Percentiles rank a stretch among this genome's conserved stretches.
phyloP scores from a whole-genome alignment of 2,329 filamentous ascomycete genomes.

The Hypomyces perniciosus region DNA sequence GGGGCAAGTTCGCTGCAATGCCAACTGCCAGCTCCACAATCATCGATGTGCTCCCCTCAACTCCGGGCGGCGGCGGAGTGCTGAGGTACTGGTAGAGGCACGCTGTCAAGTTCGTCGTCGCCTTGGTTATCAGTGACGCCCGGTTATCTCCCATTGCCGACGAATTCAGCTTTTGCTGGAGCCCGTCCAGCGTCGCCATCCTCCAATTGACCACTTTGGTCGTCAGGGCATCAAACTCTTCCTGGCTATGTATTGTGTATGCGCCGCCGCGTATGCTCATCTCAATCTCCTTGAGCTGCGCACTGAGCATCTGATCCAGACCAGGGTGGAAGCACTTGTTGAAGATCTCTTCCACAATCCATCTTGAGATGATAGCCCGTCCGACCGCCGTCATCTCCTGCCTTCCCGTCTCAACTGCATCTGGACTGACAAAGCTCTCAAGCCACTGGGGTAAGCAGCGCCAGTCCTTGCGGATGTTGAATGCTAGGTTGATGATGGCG shows the following conservation, averaged over 20 bases:
- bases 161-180: conserved; percentile 63
- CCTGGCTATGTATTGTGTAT: conserved; percentile 66
- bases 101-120: conserved; percentile 62
- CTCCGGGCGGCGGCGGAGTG: conserved; percentile 69
- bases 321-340: conserved; percentile 89
- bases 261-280: conserved; percentile 76
- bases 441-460: conserved; percentile 75
- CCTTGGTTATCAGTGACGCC: conserved; percentile 60
- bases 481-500: conserved; percentile 88
- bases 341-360: conserved; percentile 88
- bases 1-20: conserved; percentile 77
- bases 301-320: conserved; percentile 69
- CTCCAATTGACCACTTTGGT: conserved; percentile 89
- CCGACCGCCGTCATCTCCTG: conserved; percentile 98
- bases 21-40: conserved; percentile 87
- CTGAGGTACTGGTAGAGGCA: conserved; percentile 68
- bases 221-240: conserved; percentile 83
- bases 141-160: conserved; percentile 61
- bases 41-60: conserved; percentile 85
- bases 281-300: conserved; percentile 78
- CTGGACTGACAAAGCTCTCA: conserved; percentile 70
- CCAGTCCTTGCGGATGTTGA: conserved; percentile 97
- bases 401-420: conserved; percentile 79
- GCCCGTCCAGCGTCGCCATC: conserved; percentile 86
- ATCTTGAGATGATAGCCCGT: conserved; percentile 78